A percentile compares a stretch with the other conserved stretches of the same genome.
These are phyloP conservation scores for Uronychia binucleata DNA, from an alignment of 73 alveolate species.

Conservation along the genomic window DNA sequence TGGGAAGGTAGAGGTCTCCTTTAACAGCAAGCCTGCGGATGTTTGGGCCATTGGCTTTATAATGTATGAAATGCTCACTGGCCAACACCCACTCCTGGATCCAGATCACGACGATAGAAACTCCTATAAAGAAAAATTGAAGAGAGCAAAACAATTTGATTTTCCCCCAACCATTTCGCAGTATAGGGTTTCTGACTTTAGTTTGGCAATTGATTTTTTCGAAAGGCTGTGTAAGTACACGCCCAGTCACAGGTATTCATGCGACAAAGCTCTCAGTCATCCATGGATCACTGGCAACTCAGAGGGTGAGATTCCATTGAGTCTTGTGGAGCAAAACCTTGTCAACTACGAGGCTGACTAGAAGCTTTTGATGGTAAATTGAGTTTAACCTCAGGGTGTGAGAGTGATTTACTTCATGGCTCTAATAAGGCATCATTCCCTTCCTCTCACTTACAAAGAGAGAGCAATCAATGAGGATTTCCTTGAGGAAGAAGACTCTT, in stretches of 20 bases:
- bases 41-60: slow-evolving; percentile 68
- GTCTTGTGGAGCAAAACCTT: neutral
- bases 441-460: neutral
- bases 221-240: slow-evolving; percentile 26
- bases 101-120: slow-evolving; percentile 27
- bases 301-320: neutral
- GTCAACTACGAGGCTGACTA: neutral
- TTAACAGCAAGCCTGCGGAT: slow-evolving; percentile 25
- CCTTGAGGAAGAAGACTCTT: too few species aligned
- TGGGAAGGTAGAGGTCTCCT: slow-evolving; percentile 25
- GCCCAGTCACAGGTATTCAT: slow-evolving; percentile 46
- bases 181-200: neutral
- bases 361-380: neutral
- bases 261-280: slow-evolving; percentile 50
- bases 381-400: neutral
- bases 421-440: neutral
- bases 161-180: slow-evolving; percentile 4
- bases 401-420: neutral
- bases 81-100: slow-evolving; percentile 38
- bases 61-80: slow-evolving; percentile 50
- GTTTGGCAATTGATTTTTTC: slow-evolving; percentile 12
- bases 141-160: neutral
- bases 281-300: slow-evolving; percentile 65
- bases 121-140: slow-evolving; percentile 34
- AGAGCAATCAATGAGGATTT: too few species aligned